phyloP scores from a whole-genome alignment of 73 alveolate genomes.

The Urostyla sp. region DNA sequence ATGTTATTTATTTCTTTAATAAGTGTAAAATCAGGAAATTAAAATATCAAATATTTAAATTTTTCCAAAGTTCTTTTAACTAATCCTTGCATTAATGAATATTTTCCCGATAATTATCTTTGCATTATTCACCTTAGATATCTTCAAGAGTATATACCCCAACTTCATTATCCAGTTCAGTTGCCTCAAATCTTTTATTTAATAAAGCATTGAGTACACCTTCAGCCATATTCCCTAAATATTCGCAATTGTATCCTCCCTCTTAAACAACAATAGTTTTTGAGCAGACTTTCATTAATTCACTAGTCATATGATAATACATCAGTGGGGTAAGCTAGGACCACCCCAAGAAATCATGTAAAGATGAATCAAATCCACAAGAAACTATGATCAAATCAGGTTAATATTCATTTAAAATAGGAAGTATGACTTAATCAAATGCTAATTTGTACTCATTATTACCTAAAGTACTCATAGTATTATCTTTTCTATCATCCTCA shows the following conservation, averaged over 20 bases:
- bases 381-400: constrained; percentile 89
- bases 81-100: background rate
- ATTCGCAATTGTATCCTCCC: constrained; percentile 89
- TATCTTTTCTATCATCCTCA: constrained; percentile 26
- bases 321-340: constrained; percentile 68
- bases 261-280: constrained; percentile 82
- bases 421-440: constrained; percentile 74
- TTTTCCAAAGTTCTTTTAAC: background rate
- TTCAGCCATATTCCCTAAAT: constrained; percentile 73
- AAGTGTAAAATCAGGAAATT: background rate
- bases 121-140: background rate
- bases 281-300: constrained; percentile 67
- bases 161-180: constrained; percentile 16
- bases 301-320: constrained; percentile 75
- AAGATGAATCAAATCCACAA: constrained; percentile 93
- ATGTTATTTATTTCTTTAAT: background rate
- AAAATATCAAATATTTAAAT: background rate
- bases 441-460: constrained; percentile 80
- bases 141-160: constrained; percentile 3
- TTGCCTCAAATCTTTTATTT: constrained; percentile 13
- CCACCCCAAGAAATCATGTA: constrained; percentile 88
- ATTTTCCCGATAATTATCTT: background rate
- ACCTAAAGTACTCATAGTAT: constrained; percentile 73
- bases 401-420: constrained; percentile 69
- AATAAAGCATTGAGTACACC: constrained; percentile 70